These are phyloP conservation scores for Ciborinia camelliae DNA, from an alignment of 2,329 filamentous ascomycete species.

Conservation along the genomic window DNA sequence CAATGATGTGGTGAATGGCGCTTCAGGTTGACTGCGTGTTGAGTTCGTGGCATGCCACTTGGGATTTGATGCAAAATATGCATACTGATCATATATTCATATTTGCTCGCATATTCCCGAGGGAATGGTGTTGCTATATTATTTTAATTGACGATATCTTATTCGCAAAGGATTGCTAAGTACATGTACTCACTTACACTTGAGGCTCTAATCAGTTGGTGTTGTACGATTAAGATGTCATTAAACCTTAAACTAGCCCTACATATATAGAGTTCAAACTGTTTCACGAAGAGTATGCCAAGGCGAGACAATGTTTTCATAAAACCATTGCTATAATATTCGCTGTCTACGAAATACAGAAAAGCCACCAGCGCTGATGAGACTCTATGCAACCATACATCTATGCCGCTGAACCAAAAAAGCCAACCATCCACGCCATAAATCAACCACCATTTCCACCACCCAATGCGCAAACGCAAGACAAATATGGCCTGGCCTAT, in stretches of 20 bases:
- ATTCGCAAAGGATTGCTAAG: neutral
- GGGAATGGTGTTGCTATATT: neutral
- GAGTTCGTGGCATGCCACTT: neutral
- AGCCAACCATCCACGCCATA: neutral
- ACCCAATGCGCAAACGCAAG: neutral
- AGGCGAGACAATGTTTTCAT: neutral
- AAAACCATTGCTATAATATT: neutral
- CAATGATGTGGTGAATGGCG: constrained; percentile 8
- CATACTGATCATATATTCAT: neutral
- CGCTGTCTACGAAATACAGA: neutral
- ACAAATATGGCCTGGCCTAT: neutral
- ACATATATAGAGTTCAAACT: neutral
- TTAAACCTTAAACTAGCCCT: neutral
- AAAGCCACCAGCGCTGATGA: constrained; percentile 3
- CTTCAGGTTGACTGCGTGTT: neutral
- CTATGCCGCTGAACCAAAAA: neutral
- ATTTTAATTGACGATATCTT: neutral
- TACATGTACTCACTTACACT: neutral
- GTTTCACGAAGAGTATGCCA: neutral
- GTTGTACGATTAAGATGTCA: neutral
- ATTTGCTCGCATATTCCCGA: neutral
- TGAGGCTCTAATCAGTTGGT: neutral
- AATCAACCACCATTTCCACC: neutral
- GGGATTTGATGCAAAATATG: neutral
- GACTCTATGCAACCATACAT: constrained; percentile 1